Evolutionary conservation across 345 rosid species (phyloP).

Genomic region (Viola odorata): DNA sequence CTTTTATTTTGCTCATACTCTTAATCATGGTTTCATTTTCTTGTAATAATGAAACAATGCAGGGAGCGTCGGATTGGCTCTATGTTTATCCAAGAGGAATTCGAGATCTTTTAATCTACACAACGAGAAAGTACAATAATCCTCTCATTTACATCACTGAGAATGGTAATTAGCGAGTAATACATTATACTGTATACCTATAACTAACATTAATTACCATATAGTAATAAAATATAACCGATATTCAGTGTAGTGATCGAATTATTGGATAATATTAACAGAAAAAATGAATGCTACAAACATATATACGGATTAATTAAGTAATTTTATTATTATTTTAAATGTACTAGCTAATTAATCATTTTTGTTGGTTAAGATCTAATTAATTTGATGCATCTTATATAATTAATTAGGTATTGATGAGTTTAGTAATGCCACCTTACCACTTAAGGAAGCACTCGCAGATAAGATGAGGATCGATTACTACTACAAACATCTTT

Average conservation of each 20-base stretch:
- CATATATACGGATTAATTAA: too few species aligned
- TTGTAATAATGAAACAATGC: not conserved
- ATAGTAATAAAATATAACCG: too few species aligned
- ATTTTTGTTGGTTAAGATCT: too few species aligned
- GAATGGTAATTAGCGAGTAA: not conserved
- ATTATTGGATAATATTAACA: too few species aligned
- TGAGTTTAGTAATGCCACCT: conserved; percentile 13
- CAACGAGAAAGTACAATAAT: not conserved
- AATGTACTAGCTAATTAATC: too few species aligned
- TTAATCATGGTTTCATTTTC: too few species aligned
- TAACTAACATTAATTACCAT: not conserved
- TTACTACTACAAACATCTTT: conserved; percentile 19
- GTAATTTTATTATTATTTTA: too few species aligned
- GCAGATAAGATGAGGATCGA: conserved; percentile 20
- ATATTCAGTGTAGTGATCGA: too few species aligned
- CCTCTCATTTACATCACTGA: not conserved
- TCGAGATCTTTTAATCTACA: not conserved
- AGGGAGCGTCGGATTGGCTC: not conserved
- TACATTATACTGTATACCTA: not conserved
- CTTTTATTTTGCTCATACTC: too few species aligned
- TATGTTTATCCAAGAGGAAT: not conserved
- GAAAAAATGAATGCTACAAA: too few species aligned
- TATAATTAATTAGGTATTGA: conserved; percentile 11
- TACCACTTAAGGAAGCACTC: conserved; percentile 16
- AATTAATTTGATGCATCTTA: not conserved